Base-by-base conservation (phyloP, 2,329 filamentous ascomycete species). In the Beauveria caledonica region DNA sequence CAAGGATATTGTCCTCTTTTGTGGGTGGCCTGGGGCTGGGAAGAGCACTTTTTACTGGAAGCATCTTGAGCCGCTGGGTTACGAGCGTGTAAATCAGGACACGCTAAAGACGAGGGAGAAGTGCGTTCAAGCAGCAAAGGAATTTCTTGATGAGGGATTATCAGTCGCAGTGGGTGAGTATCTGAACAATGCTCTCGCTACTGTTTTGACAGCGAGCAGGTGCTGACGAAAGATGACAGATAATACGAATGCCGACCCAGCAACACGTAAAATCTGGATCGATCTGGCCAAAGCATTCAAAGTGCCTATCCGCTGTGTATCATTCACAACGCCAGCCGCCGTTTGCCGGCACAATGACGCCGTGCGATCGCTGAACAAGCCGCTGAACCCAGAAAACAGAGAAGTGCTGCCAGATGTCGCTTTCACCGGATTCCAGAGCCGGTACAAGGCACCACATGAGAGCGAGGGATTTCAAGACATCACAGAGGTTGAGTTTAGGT, bases 1-100 rank as follows among this genome's bases (percentile, higher is more conserved):
- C 6, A 73, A 85, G 64, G 92, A 97, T 60, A 77, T 97, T 15
- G 83, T 97, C 25, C 73, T 97, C 8, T 90, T 96, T 71, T 93
- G 90, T 68, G 94, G 94, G 1, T 90, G 89, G 52, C 94, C 94
- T 0, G 92, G 90, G 1, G 86, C 91, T 3, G 94, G 94, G 19
- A 97, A 99, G 74, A 96, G 90, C 44, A 93, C 91, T 0, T 96
- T 94, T 68, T 97, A 88, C 74, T 90, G 87, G 85, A 86, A 82
- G 63, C 77, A 89, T 64, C 77, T 97, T 40, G 80, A 92, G 70
- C 88, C 89, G 25, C 74, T 94, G 29, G 89, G 86, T 3, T 97
- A 96, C 70, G 83, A 85, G 69, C 84, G 94, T 52, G 84, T 97
- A 33, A 99, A 97, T 67, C 94, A 97, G 75, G 94, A 97, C 72